Evolutionary conservation across 1,284 basidiomycete species (phyloP).

Genomic region (Puccinia coronata): DNA sequence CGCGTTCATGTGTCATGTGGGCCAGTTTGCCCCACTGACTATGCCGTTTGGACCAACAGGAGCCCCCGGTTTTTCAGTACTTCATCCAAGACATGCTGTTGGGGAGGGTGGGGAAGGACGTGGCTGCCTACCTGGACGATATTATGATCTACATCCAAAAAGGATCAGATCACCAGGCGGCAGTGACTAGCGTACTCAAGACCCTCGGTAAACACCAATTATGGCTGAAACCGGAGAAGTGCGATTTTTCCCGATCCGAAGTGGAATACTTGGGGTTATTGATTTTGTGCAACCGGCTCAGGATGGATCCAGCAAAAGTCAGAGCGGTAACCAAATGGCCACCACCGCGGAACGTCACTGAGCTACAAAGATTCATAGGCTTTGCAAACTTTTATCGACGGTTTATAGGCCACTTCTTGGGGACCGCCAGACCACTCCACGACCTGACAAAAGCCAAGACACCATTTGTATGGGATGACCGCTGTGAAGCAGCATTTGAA

Average conservation of each 20-base stretch:
- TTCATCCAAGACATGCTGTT: too few relatives aligned
- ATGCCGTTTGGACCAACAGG: slow-evolving; percentile 28
- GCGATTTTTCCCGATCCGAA: too few relatives aligned
- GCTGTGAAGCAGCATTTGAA: too few relatives aligned
- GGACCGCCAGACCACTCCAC: slow-evolving; percentile 54
- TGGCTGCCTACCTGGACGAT: too few relatives aligned
- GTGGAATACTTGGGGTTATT: slow-evolving; percentile 59
- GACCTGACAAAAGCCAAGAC: too few relatives aligned
- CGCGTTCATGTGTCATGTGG: too few relatives aligned
- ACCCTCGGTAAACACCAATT: too few relatives aligned
- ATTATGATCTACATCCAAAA: slow-evolving; percentile 1
- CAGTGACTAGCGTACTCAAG: background rate
- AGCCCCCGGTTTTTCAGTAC: background rate
- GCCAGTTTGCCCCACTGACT: slow-evolving; percentile 13
- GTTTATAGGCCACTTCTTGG: slow-evolving; percentile 61
- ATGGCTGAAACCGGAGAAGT: too few relatives aligned
- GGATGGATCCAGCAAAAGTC: too few relatives aligned
- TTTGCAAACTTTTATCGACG: slow-evolving; percentile 61
- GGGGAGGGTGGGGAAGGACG: background rate
- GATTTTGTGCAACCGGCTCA: slow-evolving; percentile 59
- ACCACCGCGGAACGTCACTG: too few relatives aligned
- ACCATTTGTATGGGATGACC: too few relatives aligned
- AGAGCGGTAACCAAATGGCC: slow-evolving; percentile 60
- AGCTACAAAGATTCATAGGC: slow-evolving; percentile 59
- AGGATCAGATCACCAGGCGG: background rate